These are phyloP conservation scores for Glycine latifolia DNA, from an alignment of 306 rosid species.

Conservation along the genomic window DNA sequence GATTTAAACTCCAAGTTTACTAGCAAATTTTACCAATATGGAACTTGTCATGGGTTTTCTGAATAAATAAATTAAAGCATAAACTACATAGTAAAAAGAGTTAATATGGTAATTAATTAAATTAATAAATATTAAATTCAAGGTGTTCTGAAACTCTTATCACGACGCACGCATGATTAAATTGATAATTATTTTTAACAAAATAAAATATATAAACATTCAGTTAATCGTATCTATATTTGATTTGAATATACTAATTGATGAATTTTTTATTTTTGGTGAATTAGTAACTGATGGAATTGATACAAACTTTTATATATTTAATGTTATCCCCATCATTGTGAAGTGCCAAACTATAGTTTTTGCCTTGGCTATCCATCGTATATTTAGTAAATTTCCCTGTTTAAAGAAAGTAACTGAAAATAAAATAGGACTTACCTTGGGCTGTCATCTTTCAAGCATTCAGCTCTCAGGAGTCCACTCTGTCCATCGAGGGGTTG, in stretches of 20 bases:
- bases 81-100: neutral
- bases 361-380: constrained; percentile 24
- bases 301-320: too few relatives aligned
- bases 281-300: too few relatives aligned
- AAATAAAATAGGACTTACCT: constrained; percentile 34
- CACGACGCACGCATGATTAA: too few relatives aligned
- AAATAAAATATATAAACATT: neutral
- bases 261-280: neutral
- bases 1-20: neutral
- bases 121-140: neutral
- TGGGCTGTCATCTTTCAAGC: constrained; percentile 45
- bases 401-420: too few relatives aligned
- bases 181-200: neutral
- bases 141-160: neutral
- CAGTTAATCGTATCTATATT: neutral
- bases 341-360: neutral
- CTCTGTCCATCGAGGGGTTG: constrained; percentile 59
- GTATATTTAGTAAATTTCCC: neutral
- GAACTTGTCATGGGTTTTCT: neutral
- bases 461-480: constrained; percentile 66
- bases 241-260: constrained; percentile 2
- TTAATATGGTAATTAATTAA: neutral
- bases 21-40: constrained; percentile 15
- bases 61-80: neutral
- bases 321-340: too few relatives aligned